Percentiles rank a stretch among this genome's conserved stretches.
Evolutionary conservation across 2,329 filamentous ascomycete genomes (phyloP).

Genomic region (Apiospora sp.): DNA sequence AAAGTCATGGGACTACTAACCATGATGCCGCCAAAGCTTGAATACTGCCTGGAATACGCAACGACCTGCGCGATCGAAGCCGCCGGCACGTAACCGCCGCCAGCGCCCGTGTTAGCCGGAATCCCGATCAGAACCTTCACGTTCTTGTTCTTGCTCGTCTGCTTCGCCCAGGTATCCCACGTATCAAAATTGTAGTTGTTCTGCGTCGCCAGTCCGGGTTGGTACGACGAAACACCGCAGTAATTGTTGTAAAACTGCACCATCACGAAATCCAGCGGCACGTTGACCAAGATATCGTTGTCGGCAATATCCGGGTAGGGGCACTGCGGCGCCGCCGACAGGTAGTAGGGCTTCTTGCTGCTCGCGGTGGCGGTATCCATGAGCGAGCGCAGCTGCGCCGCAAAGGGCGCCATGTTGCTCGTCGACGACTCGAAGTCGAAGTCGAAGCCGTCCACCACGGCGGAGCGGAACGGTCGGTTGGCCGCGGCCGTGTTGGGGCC

Average conservation of each 20-base stretch:
- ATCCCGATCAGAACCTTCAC: constrained; percentile 70
- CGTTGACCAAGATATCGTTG: constrained; percentile 61
- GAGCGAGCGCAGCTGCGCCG: constrained; percentile 59
- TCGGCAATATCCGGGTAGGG: constrained; percentile 69
- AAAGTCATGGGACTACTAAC: too few relatives aligned
- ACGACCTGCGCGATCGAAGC: constrained; percentile 58
- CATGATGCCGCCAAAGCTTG: constrained; percentile 73
- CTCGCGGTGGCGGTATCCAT: constrained; percentile 56
- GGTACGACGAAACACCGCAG: constrained; percentile 65
- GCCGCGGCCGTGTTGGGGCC: constrained; percentile 61
- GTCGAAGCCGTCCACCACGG: constrained; percentile 77
- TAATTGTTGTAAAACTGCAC: constrained; percentile 76
- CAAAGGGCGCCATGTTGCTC: constrained; percentile 68
- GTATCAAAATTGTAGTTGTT: constrained; percentile 67
- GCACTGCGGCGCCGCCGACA: constrained; percentile 75
- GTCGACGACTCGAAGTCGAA: constrained; percentile 74
- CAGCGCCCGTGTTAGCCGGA: constrained; percentile 62
- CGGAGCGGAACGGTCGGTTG: constrained; percentile 71
- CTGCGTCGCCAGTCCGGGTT: constrained; percentile 51
- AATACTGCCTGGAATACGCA: constrained; percentile 59
- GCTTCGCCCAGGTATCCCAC: constrained; percentile 73
- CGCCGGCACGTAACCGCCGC: constrained; percentile 62
- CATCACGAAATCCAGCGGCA: constrained; percentile 67
- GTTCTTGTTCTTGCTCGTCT: constrained; percentile 61
- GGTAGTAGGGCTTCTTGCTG: constrained; percentile 57